Conservation (phyloP, 495 filamentous ascomycete species). For the Penicillium macrosclerotiorum region DNA sequence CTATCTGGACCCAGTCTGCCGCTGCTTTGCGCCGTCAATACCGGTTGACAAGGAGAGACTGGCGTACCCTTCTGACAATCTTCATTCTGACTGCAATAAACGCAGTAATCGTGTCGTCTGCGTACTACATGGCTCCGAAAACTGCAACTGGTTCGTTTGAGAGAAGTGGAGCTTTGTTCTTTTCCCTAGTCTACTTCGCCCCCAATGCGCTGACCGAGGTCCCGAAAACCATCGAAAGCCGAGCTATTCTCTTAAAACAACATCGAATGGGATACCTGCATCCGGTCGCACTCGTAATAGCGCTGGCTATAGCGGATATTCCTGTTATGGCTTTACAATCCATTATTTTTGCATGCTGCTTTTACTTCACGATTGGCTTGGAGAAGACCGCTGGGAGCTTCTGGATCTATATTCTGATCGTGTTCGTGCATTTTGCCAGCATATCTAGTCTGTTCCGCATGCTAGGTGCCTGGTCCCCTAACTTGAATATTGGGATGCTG, state of each 20-base stretch:
- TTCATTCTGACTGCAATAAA: no score
- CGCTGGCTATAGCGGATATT: slow-evolving; percentile 63
- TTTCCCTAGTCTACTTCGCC: slow-evolving; percentile 66
- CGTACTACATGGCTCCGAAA: slow-evolving; percentile 34
- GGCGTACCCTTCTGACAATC: no score
- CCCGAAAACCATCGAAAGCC: slow-evolving; percentile 60
- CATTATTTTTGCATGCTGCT: slow-evolving; percentile 62
- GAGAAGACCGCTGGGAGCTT: slow-evolving; percentile 38
- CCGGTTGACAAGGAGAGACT: no score
- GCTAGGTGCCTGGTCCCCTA: slow-evolving; percentile 41
- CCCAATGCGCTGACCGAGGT: slow-evolving; percentile 69
- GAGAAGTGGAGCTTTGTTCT: slow-evolving; percentile 57
- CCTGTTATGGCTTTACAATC: slow-evolving; percentile 61
- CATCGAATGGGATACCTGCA: slow-evolving; percentile 68
- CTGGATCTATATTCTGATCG: slow-evolving; percentile 36
- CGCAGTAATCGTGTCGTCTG: slow-evolving; percentile 32
- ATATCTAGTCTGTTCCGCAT: slow-evolving; percentile 47
- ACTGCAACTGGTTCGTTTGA: slow-evolving; percentile 43
- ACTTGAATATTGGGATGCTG: slow-evolving; percentile 48
- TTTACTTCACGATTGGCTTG: slow-evolving; percentile 65
- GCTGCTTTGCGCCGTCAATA: no score
- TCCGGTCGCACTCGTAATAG: slow-evolving; percentile 67
- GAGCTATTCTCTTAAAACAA: slow-evolving; percentile 71
- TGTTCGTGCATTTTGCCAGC: slow-evolving; percentile 22
- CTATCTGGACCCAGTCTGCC: no score